phyloP scores from a whole-genome alignment of 495 filamentous ascomycete genomes.

The Evernia prunastri region DNA sequence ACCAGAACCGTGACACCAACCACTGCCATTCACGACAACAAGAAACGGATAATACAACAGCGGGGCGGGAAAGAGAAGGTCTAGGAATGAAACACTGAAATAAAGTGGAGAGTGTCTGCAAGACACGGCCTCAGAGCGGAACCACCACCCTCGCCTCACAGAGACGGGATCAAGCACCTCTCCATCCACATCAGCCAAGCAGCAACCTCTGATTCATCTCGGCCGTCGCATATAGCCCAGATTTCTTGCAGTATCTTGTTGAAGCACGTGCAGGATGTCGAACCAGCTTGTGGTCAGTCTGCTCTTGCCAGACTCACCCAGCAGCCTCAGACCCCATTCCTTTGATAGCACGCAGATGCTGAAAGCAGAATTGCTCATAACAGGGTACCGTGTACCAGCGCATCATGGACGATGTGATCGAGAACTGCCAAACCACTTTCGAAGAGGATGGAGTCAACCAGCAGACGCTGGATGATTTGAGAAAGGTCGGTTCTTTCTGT shows the following conservation, averaged over 20 bases:
- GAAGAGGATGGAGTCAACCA: constrained; percentile 92
- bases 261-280: constrained; percentile 43
- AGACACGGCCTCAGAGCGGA: constrained; percentile 11
- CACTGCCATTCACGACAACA: not conserved
- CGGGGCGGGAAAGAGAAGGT: not conserved
- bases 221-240: not conserved
- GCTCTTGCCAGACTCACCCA: constrained; percentile 26
- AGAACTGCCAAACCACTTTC: constrained; percentile 84
- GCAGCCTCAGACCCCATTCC: constrained; percentile 13
- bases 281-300: constrained; percentile 60
- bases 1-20: constrained; percentile 8
- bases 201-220: not conserved
- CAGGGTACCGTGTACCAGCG: constrained; percentile 78
- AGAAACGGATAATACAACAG: not conserved
- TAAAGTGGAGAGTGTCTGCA: constrained; percentile 7
- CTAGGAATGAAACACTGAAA: constrained; percentile 7
- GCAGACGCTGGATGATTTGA: constrained; percentile 74
- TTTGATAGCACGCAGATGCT: constrained; percentile 20
- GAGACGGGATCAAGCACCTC: constrained; percentile 2
- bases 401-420: constrained; percentile 88
- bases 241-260: not conserved
- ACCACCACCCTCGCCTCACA: not conserved
- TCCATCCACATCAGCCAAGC: not conserved
- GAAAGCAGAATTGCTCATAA: constrained; percentile 21
- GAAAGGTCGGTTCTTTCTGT: constrained; percentile 55